Percentiles rank a stretch among this genome's conserved stretches.
Evolutionary conservation across 352 stramenopile species (phyloP).

Genomic region (Phytophthora hybrid): DNA sequence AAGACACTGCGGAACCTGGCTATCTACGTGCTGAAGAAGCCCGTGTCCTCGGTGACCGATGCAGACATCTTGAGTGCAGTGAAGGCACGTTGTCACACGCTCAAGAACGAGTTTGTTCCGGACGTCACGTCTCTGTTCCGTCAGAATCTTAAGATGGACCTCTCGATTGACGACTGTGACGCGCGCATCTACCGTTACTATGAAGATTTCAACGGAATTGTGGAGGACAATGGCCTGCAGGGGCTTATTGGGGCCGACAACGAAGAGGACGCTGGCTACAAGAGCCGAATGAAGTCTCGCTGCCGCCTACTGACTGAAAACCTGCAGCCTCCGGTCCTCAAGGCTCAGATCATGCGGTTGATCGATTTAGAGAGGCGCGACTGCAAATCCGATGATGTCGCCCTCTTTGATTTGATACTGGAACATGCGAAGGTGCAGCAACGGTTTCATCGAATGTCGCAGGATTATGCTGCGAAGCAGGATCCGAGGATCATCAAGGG

Average conservation of each 20-base stretch:
- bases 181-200: too few relatives aligned
- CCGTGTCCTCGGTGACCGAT: too few relatives aligned
- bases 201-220: too few relatives aligned
- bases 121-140: too few relatives aligned
- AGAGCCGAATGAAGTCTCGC: constrained; percentile 7
- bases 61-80: too few relatives aligned
- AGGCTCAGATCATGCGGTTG: background rate
- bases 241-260: background rate
- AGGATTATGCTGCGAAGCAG: background rate
- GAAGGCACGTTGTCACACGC: too few relatives aligned
- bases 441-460: background rate
- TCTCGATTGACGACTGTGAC: too few relatives aligned
- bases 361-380: background rate
- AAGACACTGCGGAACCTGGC: too few relatives aligned
- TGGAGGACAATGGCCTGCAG: background rate
- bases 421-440: constrained; percentile 12
- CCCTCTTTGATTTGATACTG: constrained; percentile 18
- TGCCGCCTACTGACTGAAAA: constrained; percentile 12
- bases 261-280: constrained; percentile 1
- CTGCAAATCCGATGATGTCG: constrained; percentile 10
- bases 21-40: too few relatives aligned
- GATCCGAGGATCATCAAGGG: too few relatives aligned
- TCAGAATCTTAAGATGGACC: too few relatives aligned
- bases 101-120: too few relatives aligned
- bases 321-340: constrained; percentile 6